Evolutionary conservation across 805 yeast species (phyloP).

Genomic region (Danielia oregonensis): DNA sequence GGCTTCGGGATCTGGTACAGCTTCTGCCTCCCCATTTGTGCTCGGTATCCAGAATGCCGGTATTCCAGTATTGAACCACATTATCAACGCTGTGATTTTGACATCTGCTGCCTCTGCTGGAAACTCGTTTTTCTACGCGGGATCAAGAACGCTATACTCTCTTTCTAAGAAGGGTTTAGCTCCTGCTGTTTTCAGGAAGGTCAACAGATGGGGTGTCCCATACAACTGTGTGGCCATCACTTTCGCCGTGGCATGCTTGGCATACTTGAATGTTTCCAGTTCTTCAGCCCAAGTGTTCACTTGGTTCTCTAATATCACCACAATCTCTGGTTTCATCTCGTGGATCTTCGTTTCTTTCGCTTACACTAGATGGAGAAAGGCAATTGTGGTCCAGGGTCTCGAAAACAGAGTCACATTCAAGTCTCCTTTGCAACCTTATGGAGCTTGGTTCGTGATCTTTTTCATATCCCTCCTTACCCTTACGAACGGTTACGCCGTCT

Average conservation of each 20-base stretch:
- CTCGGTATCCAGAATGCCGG: constrained; percentile 72
- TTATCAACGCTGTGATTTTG: constrained; percentile 74
- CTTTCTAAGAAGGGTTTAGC: constrained; percentile 16
- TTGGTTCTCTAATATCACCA: constrained; percentile 64
- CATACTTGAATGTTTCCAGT: constrained; percentile 53
- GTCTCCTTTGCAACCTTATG: constrained; percentile 53
- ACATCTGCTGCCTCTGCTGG: constrained; percentile 50
- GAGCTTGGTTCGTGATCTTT: constrained; percentile 51
- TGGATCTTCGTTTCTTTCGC: constrained; percentile 56
- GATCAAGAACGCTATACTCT: constrained; percentile 17
- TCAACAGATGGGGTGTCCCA: constrained; percentile 45
- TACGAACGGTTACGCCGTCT: constrained; percentile 73
- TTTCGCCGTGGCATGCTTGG: constrained; percentile 40
- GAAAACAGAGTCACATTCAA: constrained; percentile 56
- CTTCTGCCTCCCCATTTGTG: constrained; percentile 75
- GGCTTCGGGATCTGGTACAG: constrained; percentile 29
- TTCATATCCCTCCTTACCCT: constrained; percentile 51
- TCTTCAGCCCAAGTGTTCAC: constrained; percentile 52
- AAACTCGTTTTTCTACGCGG: constrained; percentile 18
- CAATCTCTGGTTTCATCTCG: constrained; percentile 63
- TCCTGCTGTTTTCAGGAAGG: constrained; percentile 13
- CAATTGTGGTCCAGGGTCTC: constrained; percentile 49
- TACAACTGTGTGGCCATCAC: constrained; percentile 30
- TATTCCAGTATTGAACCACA: constrained; percentile 64
- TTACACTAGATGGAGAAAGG: constrained; percentile 62